Conservation (phyloP, 2,329 filamentous ascomycete species). For the Aspergillus felis region DNA sequence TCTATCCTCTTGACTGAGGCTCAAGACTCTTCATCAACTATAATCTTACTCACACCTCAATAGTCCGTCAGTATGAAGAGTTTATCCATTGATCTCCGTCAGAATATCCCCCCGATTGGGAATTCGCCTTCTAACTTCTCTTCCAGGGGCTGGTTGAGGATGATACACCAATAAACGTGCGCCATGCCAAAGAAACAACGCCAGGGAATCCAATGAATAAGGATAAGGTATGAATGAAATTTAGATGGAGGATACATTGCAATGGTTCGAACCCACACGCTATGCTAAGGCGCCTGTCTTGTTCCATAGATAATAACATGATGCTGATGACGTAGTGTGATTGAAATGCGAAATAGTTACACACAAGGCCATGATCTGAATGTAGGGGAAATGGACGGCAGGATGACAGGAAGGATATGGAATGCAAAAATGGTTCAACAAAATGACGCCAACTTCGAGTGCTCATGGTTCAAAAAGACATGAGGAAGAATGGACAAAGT, state of each 20-base stretch:
- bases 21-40: too few relatives aligned
- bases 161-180: background rate
- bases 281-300: slow-evolving; percentile 11
- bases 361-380: background rate
- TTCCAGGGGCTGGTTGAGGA: too few relatives aligned
- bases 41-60: too few relatives aligned
- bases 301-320: slow-evolving; percentile 2
- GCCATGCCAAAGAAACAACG: background rate
- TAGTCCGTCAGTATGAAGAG: too few relatives aligned
- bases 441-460: background rate
- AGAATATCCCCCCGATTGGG: too few relatives aligned
- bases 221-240: background rate
- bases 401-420: background rate
- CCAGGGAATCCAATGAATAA: background rate
- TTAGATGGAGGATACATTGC: background rate
- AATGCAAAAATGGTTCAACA: background rate
- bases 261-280: slow-evolving; percentile 5
- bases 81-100: too few relatives aligned
- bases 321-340: slow-evolving; percentile 5
- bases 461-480: background rate
- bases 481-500: background rate
- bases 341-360: slow-evolving; percentile 8
- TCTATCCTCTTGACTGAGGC: too few relatives aligned
- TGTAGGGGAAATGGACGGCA: too few relatives aligned
- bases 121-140: too few relatives aligned